phyloP scores from a whole-genome alignment of 805 yeast species.

The Kluyveromyces wickerhamii region DNA sequence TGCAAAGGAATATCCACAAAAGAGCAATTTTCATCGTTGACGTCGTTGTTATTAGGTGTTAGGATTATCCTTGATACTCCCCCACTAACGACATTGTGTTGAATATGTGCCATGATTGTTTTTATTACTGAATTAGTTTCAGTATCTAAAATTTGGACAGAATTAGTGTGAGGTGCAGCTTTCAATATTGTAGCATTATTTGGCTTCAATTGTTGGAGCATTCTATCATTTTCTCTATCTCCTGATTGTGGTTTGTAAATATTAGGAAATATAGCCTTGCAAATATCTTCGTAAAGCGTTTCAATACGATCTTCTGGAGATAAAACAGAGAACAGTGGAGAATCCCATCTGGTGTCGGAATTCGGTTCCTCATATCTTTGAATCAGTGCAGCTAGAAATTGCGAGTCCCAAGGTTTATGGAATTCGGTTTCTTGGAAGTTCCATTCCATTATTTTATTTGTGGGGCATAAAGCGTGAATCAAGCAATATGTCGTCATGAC shows the following conservation, averaged over 20 bases:
- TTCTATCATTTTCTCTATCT: conserved; percentile 21
- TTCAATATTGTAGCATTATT: conserved; percentile 79
- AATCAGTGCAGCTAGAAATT: conserved; percentile 55
- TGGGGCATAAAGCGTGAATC: conserved; percentile 66
- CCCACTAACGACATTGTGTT: conserved; percentile 31
- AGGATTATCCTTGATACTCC: conserved; percentile 40
- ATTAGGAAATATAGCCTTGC: conserved; percentile 45
- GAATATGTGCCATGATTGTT: conserved; percentile 46
- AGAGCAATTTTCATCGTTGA: conserved; percentile 32
- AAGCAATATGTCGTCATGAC: conserved; percentile 75
- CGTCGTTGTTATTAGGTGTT: conserved; percentile 30
- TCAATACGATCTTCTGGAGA: conserved; percentile 33
- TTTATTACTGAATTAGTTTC: conserved; percentile 58
- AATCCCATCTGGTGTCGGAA: conserved; percentile 81
- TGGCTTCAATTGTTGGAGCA: conserved; percentile 61
- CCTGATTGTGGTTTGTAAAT: conserved; percentile 7
- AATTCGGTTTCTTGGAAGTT: conserved; percentile 31
- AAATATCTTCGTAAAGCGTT: conserved; percentile 55
- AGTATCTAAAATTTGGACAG: conserved; percentile 68
- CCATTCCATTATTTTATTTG: conserved; percentile 55
- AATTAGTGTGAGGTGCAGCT: conserved; percentile 70
- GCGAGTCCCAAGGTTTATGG: conserved; percentile 52
- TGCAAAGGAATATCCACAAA: conserved; percentile 56
- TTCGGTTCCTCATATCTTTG: conserved; percentile 95
- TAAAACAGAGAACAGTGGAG: conserved; percentile 73